Conservation (phyloP, 2,329 filamentous ascomycete genomes). For the Monilinia laxa region DNA sequence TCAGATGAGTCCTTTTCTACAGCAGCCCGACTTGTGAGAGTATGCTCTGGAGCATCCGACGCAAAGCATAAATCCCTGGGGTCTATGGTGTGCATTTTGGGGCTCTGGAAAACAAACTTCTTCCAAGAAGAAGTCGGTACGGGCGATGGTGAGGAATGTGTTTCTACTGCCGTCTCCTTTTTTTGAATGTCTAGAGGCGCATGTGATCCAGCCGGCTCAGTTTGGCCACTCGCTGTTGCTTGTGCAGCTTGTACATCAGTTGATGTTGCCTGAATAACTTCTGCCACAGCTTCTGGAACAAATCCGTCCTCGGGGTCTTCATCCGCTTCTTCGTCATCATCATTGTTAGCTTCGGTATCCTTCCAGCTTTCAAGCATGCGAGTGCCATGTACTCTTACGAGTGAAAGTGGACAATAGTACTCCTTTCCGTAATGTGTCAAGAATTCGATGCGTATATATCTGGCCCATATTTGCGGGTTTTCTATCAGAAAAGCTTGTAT, state of each 20-base stretch:
- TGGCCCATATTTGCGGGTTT: slow-evolving; percentile 92
- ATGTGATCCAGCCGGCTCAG: slow-evolving; percentile 15
- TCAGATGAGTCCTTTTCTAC: slow-evolving; percentile 4
- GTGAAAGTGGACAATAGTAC: slow-evolving; percentile 90
- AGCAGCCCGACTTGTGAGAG: slow-evolving; percentile 11
- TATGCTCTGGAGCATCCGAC: slow-evolving; percentile 19
- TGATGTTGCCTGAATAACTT: slow-evolving; percentile 33
- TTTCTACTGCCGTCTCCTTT: slow-evolving; percentile 10
- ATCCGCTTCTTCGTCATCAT: slow-evolving; percentile 47
- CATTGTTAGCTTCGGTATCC: slow-evolving; percentile 71
- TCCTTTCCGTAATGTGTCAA: slow-evolving; percentile 93
- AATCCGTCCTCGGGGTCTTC: slow-evolving; percentile 30
- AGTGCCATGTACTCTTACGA: slow-evolving; percentile 88
- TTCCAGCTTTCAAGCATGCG: slow-evolving; percentile 93
- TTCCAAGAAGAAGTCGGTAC: slow-evolving; percentile 13
- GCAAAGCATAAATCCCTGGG: slow-evolving; percentile 15
- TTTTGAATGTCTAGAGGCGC: neutral
- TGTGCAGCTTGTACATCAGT: slow-evolving; percentile 26
- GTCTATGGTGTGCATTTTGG: neutral
- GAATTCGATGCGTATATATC: slow-evolving; percentile 90
- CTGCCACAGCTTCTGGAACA: slow-evolving; percentile 42
- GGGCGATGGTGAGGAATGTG: neutral
- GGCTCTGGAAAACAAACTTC: neutral
- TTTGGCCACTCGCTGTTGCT: neutral
- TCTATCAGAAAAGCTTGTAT: slow-evolving; percentile 94